A percentile compares a stretch with the other conserved stretches of the same genome.
Conservation (phyloP, 179 eudicot species). For the Corrigiola litoralis region DNA sequence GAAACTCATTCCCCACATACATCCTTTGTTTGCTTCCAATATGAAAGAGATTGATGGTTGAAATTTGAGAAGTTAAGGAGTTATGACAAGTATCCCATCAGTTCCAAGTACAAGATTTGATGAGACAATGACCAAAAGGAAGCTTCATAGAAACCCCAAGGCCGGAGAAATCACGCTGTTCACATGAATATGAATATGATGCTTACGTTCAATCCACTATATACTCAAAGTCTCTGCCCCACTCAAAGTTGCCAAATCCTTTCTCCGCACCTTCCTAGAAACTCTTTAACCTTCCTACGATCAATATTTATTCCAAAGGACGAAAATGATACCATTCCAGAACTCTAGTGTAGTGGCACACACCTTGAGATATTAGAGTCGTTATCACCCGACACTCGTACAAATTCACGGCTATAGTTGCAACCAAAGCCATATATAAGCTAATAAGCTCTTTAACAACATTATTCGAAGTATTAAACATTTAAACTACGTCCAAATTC, state of each 20-base stretch:
- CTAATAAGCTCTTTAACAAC: neutral
- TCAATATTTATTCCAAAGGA: neutral
- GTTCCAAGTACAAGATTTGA: neutral
- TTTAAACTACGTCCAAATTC: neutral
- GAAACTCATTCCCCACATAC: neutral
- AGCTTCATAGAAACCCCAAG: slow-evolving; percentile 39
- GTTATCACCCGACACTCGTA: neutral
- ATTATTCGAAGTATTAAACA: neutral
- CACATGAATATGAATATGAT: slow-evolving; percentile 4
- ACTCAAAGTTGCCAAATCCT: neutral
- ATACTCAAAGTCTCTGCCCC: slow-evolving; percentile 11
- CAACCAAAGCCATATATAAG: slow-evolving; percentile 22
- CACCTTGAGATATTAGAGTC: neutral
- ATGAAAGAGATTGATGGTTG: slow-evolving; percentile 16
- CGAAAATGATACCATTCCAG: neutral
- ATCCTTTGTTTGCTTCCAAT: neutral
- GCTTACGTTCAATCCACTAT: slow-evolving; percentile 26
- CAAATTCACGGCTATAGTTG: neutral
- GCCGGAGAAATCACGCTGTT: slow-evolving; percentile 3
- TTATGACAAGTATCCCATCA: neutral
- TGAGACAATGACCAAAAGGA: slow-evolving; percentile 23
- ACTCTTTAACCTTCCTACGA: neutral
- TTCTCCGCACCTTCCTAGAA: slow-evolving; percentile 44
- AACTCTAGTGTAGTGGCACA: slow-evolving; percentile 4
- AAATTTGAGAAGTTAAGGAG: neutral